Evolutionary conservation across 2,329 filamentous ascomycete genomes (phyloP).

Genomic region (Pezicula rhizophila): DNA sequence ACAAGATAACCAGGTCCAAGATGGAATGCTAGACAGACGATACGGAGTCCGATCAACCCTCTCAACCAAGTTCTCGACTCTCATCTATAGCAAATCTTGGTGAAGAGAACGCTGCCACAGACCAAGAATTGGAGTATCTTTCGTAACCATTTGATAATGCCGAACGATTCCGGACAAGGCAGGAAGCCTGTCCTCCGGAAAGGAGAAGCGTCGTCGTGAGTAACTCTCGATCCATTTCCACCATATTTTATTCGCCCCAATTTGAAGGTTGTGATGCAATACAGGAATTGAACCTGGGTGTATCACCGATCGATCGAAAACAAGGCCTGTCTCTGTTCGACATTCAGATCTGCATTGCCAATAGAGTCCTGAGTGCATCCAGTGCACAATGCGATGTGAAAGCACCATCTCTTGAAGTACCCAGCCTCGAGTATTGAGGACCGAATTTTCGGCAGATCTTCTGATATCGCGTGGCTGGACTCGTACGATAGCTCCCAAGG

Average conservation of each 20-base stretch:
- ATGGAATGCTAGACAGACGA: background rate
- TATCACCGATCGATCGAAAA: background rate
- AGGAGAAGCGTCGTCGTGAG: conserved; percentile 1
- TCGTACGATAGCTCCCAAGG: background rate
- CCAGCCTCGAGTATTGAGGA: background rate
- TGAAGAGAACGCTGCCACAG: background rate
- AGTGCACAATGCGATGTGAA: background rate
- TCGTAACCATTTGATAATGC: conserved; percentile 13
- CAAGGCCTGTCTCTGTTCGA: background rate
- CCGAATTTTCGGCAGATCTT: background rate
- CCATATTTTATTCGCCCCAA: conserved; percentile 1
- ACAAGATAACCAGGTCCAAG: conserved; percentile 4
- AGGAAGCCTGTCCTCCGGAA: conserved; percentile 1
- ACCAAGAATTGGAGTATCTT: conserved; percentile 16
- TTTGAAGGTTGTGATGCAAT: background rate
- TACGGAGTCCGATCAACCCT: background rate
- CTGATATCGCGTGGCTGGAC: background rate
- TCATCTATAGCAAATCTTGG: conserved; percentile 2
- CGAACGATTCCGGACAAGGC: conserved; percentile 25
- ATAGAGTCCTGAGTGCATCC: background rate
- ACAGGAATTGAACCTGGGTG: background rate
- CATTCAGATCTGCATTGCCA: background rate
- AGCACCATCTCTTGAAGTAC: background rate
- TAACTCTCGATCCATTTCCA: conserved; percentile 4
- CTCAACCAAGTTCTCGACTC: background rate